Evolutionary conservation across 148 eudicot genomes (phyloP).

Genomic region (Nepenthes mirabilis): DNA sequence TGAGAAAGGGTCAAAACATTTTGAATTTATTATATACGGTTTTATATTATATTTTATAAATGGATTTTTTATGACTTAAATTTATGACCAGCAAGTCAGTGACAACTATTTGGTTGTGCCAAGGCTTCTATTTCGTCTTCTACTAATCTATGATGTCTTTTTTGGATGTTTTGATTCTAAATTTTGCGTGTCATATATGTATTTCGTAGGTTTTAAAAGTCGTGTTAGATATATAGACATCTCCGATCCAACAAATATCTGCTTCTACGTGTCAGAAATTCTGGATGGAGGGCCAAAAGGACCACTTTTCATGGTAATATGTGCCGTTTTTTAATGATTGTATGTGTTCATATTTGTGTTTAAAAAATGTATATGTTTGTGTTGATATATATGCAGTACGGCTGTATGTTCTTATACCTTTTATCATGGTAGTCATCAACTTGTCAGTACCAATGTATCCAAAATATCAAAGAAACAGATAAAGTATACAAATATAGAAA

Average conservation of each 20-base stretch:
- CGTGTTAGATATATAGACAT: slow-evolving; percentile 68
- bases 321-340: neutral
- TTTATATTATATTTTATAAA: too few relatives aligned
- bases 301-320: slow-evolving; percentile 85
- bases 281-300: slow-evolving; percentile 69
- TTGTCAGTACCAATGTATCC: neutral
- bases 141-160: neutral
- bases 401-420: neutral
- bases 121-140: too few relatives aligned
- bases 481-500: neutral
- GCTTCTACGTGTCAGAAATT: slow-evolving; percentile 72
- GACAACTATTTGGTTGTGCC: too few relatives aligned
- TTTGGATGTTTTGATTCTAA: neutral
- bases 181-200: neutral
- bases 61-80: too few relatives aligned
- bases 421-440: too few relatives aligned
- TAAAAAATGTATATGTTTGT: slow-evolving; percentile 3
- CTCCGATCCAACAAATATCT: slow-evolving; percentile 61
- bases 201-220: slow-evolving; percentile 63
- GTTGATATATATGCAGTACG: neutral
- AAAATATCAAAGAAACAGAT: neutral
- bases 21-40: too few relatives aligned
- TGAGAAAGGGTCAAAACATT: too few relatives aligned
- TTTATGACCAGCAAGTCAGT: too few relatives aligned
- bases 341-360: neutral